phyloP scores from a whole-genome alignment of 2,329 filamentous ascomycete species.

The Penicillium sp. region DNA sequence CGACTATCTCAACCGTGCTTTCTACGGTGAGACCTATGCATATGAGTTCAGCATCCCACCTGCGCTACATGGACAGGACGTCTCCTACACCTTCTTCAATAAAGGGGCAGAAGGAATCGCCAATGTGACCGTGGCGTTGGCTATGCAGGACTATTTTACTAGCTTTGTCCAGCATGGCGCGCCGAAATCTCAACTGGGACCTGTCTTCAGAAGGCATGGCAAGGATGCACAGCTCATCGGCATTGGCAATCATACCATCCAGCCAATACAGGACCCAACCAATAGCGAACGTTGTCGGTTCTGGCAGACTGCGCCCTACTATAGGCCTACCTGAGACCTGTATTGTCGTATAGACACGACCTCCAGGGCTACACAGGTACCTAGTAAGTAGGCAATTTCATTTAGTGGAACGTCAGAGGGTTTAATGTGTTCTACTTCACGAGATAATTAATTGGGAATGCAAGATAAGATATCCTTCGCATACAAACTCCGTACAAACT shows the following conservation, averaged over 20 bases:
- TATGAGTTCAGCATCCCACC: constrained; percentile 56
- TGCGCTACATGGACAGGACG: constrained; percentile 53
- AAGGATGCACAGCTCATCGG: constrained; percentile 44
- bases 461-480: background rate
- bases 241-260: constrained; percentile 45
- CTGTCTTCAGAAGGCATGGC: constrained; percentile 50
- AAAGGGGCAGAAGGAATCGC: constrained; percentile 23
- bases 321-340: background rate
- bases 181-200: constrained; percentile 37
- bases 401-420: background rate
- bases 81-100: constrained; percentile 54
- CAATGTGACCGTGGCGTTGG: constrained; percentile 32
- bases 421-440: background rate
- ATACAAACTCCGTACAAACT: no score
- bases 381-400: no score
- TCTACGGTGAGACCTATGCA: constrained; percentile 50
- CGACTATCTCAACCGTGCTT: constrained; percentile 52
- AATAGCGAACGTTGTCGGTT: constrained; percentile 51
- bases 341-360: background rate
- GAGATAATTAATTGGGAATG: background rate
- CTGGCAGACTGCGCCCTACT: constrained; percentile 53
- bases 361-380: background rate
- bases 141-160: constrained; percentile 40
- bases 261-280: constrained; percentile 45
- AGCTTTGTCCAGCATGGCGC: constrained; percentile 37